Evolutionary conservation across 768 basidiomycete species (phyloP), one percentile per base, ranked within the genome.

Genomic region (Pleurotus salmoneostramineus): DNA sequence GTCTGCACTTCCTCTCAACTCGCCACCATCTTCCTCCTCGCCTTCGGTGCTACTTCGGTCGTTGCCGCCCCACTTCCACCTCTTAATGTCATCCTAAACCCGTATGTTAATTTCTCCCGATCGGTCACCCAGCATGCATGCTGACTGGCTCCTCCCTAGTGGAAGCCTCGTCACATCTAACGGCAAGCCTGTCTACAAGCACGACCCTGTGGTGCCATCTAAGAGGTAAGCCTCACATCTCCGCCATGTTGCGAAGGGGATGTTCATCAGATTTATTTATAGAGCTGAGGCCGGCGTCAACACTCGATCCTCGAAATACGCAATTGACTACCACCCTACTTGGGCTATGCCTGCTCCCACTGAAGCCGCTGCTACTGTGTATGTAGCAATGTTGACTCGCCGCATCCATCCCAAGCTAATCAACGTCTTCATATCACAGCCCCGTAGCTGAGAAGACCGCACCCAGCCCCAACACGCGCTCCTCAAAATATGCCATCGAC

Each of bases 231-330:
- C 36, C 5, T 14, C 21, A 7, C 8, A 21, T 42, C 21, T 15
- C 31, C n/a, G 6, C 6, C 5, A 3, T 51, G 33, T 35, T 21
- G 6, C 21, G 21, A 14, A 17, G 4, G 3, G 17, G 4, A 10
- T 2, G 11, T 31, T 17, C 43, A 34, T 11, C 34, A 31, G 15
- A 27, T 27, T 1, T 27, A 4, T 31, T 6, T 6, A 43, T 49
- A 55, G 52, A 55, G 40, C 27, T 14, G 52, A 55, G 4, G 52
- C 10, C 6, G 6, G 7, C 40, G 12, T 55, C 15, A 32, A 34
- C 40, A 55, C 52, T 43, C 35, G 37, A 4, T 55, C 52, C 12
- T 55, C 52, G 21, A 55, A 55, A 42, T 55, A 55, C 52, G 52
- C 52, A 8, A 55, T 55, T 42, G 52, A 55, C 37, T 55, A 55